phyloP scores from a whole-genome alignment of 176 grass and related monocot genomes.

The Avena atlantica region DNA sequence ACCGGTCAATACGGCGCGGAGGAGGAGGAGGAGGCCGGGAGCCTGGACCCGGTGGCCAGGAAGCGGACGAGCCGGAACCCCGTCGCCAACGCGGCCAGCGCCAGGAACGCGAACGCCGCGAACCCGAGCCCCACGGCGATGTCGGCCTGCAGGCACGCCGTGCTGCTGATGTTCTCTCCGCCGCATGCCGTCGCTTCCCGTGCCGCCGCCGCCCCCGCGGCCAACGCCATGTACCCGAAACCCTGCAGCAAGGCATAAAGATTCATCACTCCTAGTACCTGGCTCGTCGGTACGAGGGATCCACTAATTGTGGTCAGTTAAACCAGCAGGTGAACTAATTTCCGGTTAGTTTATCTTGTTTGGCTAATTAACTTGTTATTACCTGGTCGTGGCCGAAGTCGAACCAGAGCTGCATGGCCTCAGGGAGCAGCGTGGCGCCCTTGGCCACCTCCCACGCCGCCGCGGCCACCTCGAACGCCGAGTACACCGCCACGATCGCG shows the following conservation, averaged over 20 bases:
- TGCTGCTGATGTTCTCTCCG: background rate
- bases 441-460: conserved; percentile 63
- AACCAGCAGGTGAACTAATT: too few species aligned
- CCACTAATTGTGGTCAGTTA: too few species aligned
- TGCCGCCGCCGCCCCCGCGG: conserved; percentile 51
- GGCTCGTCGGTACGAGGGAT: too few species aligned
- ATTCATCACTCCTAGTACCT: too few species aligned
- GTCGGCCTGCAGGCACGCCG: conserved; percentile 60
- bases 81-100: conserved; percentile 60
- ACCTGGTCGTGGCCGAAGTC: conserved; percentile 97
- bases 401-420: conserved; percentile 85
- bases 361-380: background rate
- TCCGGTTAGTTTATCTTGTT: too few species aligned
- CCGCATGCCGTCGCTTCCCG: conserved; percentile 46
- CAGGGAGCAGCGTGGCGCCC: conserved; percentile 68
- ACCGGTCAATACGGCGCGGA: conserved; percentile 26
- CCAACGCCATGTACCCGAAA: conserved; percentile 73
- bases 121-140: conserved; percentile 70
- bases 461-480: conserved; percentile 60
- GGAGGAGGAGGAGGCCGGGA: conserved; percentile 47
- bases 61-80: conserved; percentile 61
- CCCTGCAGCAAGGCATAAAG: conserved; percentile 39
- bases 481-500: conserved; percentile 79
- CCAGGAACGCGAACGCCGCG: conserved; percentile 66
- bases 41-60: conserved; percentile 66